Percentiles rank a stretch among this genome's conserved stretches.
Evolutionary conservation across 2,329 filamentous ascomycete genomes (phyloP).

Genomic region (Emericellopsis atlantica): DNA sequence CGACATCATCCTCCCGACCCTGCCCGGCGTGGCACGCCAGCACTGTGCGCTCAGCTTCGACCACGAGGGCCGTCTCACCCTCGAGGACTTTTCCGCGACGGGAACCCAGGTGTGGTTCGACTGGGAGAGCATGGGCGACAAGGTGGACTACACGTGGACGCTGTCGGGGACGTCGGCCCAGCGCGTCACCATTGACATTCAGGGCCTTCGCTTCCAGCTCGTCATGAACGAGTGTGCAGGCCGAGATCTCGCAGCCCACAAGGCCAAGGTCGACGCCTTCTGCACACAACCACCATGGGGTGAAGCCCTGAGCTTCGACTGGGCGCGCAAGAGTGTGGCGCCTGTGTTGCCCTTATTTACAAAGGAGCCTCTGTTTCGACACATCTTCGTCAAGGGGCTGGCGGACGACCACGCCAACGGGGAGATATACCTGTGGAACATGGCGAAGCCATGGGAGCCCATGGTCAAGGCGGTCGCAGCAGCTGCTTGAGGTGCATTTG

Average conservation of each 20-base stretch:
- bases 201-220: constrained; percentile 24
- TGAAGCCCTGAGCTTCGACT: constrained; percentile 12
- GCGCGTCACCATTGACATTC: constrained; percentile 24
- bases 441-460: constrained; percentile 26
- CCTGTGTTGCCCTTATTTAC: constrained; percentile 15
- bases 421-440: constrained; percentile 27
- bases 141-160: constrained; percentile 20
- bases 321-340: constrained; percentile 12
- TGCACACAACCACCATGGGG: constrained; percentile 14
- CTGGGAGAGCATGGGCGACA: constrained; percentile 23
- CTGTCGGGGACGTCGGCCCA: constrained; percentile 17
- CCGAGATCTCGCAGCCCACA: constrained; percentile 19
- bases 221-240: constrained; percentile 20
- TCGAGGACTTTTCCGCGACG: constrained; percentile 21
- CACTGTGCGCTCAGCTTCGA: constrained; percentile 27
- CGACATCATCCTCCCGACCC: constrained; percentile 22
- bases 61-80: constrained; percentile 20
- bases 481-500: neutral
- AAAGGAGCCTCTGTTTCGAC: constrained; percentile 15
- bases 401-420: constrained; percentile 13
- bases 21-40: constrained; percentile 18
- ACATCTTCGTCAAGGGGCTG: constrained; percentile 22
- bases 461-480: constrained; percentile 23
- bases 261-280: constrained; percentile 19
- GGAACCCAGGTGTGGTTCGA: constrained; percentile 30